Conservation (phyloP, 2,329 filamentous ascomycete genomes). For the Ophiocordyceps sinensis region DNA sequence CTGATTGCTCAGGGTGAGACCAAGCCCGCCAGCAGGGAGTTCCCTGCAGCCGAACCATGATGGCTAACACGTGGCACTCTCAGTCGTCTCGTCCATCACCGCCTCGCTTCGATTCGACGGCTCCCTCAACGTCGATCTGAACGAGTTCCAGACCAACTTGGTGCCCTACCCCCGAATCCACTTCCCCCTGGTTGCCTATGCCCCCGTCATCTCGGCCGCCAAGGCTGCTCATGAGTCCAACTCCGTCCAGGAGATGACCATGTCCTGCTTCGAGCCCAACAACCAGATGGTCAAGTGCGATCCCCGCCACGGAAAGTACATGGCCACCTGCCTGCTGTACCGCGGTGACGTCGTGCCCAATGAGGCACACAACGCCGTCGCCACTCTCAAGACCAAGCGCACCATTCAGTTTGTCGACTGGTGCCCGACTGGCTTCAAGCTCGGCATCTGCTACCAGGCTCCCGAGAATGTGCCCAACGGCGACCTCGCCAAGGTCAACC, state of each 20-base stretch:
- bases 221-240: conserved; percentile 97
- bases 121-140: conserved; percentile 96
- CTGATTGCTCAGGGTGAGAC: conserved; percentile 81
- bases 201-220: conserved; percentile 83
- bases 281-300: conserved; percentile 99
- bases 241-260: conserved; percentile 95
- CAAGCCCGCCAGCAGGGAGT: background rate
- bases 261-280: conserved; percentile 98
- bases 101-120: conserved; percentile 97
- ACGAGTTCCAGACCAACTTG: conserved; percentile 99
- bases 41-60: background rate
- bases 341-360: conserved; percentile 96
- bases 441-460: conserved; percentile 99
- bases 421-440: conserved; percentile 99
- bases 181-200: conserved; percentile 95
- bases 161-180: conserved; percentile 98
- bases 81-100: conserved; percentile 96
- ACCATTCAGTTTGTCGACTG: conserved; percentile 99
- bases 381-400: conserved; percentile 96
- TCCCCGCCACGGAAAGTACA: conserved; percentile 98
- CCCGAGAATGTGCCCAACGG: conserved; percentile 93
- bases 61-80: background rate
- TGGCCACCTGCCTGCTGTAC: conserved; percentile 97
- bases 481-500: conserved; percentile 94
- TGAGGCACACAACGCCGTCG: conserved; percentile 83